Evolutionary conservation across 2,329 filamentous ascomycete genomes (phyloP), one percentile per base, ranked within the genome.

Genomic region (Venturia oleaginea): DNA sequence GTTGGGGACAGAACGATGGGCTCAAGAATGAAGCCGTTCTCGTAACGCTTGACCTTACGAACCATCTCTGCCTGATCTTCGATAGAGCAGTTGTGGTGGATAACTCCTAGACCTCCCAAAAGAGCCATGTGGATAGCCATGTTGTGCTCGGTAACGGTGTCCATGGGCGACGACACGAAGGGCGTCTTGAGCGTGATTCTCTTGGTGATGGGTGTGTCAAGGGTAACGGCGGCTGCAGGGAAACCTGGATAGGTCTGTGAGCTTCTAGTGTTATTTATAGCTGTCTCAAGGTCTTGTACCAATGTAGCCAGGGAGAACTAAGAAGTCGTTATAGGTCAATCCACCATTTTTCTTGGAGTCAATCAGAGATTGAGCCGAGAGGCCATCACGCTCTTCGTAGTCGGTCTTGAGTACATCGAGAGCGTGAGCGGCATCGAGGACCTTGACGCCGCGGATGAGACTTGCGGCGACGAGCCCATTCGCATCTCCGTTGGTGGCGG

Each of bases 11-110:
- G 91, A 73, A 97, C 92, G 65, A 99, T 86, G 54, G 94, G 94
- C 74, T 99, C 95, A 59, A 91, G 83, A 75, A 99, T 99, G 83
- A 99, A 99, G 71, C 94, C 94, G 81, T 99, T 99, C 82, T 99
- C 94, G 78, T 92, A 99, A 73, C 94, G 86, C 88, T 99, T 99
- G 72, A 99, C 94, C 83, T 97, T 97, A 78, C 91, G 86, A 70
- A 99, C 91, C 94, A 99, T 99, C 81, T 96, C 92, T 69, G 94
- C 94, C 82, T 99, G 94, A 64, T 91, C 90, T 34, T 97, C 91
- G 37, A 92, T 85, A n/a, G 92, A 94, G 84, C 94, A 99, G 83
- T 99, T 99, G 85, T 99, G 94, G 83, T 99, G 94, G 70, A 99
- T 96, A 71, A 99, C 92, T 80, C 94, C 91, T 22, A 95, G 82